Base-by-base conservation (phyloP, 78 protist species). In the Emiliania huxleyi region DNA sequence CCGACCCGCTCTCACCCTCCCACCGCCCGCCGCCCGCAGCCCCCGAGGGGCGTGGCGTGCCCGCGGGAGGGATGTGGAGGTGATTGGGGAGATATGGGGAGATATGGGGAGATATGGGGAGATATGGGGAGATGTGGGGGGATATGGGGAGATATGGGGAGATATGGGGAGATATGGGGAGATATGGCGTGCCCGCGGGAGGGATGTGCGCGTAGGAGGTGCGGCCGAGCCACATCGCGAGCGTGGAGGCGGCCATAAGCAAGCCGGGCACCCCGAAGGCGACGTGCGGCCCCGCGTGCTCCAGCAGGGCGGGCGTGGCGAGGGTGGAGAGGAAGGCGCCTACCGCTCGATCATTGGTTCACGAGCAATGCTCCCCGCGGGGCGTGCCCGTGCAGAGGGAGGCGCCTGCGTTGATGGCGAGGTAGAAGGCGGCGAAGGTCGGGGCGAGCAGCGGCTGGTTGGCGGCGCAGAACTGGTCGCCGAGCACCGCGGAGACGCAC, bases 361-460 rank as follows among this genome's bases (percentile, higher is more conserved):
- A n/a, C n/a, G n/a, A n/a, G n/a, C n/a, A n/a, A n/a, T n/a, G n/a
- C n/a, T n/a, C n/a, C n/a, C n/a, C n/a, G n/a, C n/a, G n/a, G n/a
- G n/a, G n/a, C n/a, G n/a, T n/a, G n/a, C n/a, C n/a, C n/a, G 52
- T 55, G 22, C 44, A 73, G 11, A 25, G 6, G 81, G 52, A 90
- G 56, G 92, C 92, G 25, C 92, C 92, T 43, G 52, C 5, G 77
- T 90, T 90, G 71, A 90, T 90, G 55, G 75, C 69, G 77, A 73
- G 52, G 77, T 90, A 90, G 81, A 90, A 90, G 37, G 6, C 48
- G 25, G 77, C 38, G 23, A 55, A 90, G 44, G 26, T 77, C 29
- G 49, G 6, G 29, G 46, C 2, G 35, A 44, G 25, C 40, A 49
- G 12, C 38, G 1, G 21, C 12, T 18, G 75, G 37, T 73, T 44